A percentile compares a stretch with the other conserved stretches of the same genome.
Conservation (phyloP, 495 filamentous ascomycete species). For the Durotheca rogersii region DNA sequence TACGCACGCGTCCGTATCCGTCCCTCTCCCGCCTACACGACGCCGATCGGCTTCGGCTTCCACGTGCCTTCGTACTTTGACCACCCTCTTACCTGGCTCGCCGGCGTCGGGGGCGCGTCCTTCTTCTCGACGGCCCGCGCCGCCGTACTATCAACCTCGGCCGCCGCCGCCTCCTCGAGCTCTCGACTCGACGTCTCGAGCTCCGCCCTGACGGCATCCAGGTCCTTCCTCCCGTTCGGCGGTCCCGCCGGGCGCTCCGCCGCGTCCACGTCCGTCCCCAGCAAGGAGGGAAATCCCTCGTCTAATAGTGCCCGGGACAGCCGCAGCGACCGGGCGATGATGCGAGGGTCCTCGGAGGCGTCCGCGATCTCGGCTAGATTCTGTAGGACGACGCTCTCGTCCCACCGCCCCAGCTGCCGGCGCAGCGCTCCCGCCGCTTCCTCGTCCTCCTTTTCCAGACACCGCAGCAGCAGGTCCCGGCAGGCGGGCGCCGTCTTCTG, state of each 20-base stretch:
- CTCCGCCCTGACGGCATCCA: conserved; percentile 36
- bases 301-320: conserved; percentile 34
- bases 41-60: conserved; percentile 63
- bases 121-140: conserved; percentile 9
- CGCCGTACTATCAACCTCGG: too few species aligned
- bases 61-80: conserved; percentile 54
- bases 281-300: conserved; percentile 27
- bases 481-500: conserved; percentile 20
- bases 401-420: conserved; percentile 30
- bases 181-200: conserved; percentile 25
- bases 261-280: too few species aligned
- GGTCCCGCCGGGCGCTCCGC: too few species aligned
- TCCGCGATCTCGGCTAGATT: conserved; percentile 38
- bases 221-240: too few species aligned
- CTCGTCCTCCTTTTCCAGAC: conserved; percentile 24
- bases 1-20: too few species aligned
- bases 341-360: conserved; percentile 34
- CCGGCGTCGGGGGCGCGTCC: conserved; percentile 1
- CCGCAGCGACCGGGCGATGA: conserved; percentile 39
- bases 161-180: conserved; percentile 17
- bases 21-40: conserved; percentile 40
- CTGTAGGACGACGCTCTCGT: conserved; percentile 28
- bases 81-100: conserved; percentile 46
- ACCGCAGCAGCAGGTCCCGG: conserved; percentile 26
- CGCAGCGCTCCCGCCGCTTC: conserved; percentile 5